phyloP scores from a whole-genome alignment of 108 stramenopile species.

The Pseudonitzschia multistriata region DNA sequence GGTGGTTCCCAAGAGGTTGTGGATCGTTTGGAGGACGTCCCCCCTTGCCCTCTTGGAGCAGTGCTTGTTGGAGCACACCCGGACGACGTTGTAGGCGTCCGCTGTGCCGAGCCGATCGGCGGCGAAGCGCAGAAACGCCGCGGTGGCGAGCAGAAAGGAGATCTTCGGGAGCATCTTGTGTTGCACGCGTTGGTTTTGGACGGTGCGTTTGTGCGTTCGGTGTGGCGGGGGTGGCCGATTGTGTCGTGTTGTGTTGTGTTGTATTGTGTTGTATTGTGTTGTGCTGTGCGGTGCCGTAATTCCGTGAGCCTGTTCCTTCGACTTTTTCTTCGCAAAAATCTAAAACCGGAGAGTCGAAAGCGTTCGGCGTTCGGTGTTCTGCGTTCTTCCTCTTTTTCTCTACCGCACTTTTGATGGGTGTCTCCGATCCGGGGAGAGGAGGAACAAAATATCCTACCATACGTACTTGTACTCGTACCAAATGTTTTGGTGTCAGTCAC shows the following conservation, averaged over 20 bases:
- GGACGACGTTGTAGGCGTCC: conserved; percentile 7
- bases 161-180: neutral
- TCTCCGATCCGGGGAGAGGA: neutral
- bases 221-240: no score
- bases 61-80: conserved; percentile 39
- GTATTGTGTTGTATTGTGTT: no score
- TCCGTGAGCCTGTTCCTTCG: neutral
- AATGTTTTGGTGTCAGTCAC: no score
- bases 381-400: neutral
- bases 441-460: neutral
- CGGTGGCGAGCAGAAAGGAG: neutral
- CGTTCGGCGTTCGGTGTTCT: neutral
- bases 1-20: neutral
- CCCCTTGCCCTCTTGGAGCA: conserved; percentile 22
- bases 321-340: neutral
- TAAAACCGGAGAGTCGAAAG: neutral
- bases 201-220: no score
- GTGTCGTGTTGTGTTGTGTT: no score
- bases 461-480: no score
- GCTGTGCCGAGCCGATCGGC: neutral
- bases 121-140: neutral
- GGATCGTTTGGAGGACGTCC: conserved; percentile 23
- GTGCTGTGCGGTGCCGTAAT: no score
- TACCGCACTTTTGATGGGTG: neutral
- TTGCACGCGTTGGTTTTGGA: no score